A percentile compares a stretch with the other conserved stretches of the same genome.
Evolutionary conservation across 202 grass and related monocot genomes (phyloP).

Genomic region (Miscanthus sacchariflorus): DNA sequence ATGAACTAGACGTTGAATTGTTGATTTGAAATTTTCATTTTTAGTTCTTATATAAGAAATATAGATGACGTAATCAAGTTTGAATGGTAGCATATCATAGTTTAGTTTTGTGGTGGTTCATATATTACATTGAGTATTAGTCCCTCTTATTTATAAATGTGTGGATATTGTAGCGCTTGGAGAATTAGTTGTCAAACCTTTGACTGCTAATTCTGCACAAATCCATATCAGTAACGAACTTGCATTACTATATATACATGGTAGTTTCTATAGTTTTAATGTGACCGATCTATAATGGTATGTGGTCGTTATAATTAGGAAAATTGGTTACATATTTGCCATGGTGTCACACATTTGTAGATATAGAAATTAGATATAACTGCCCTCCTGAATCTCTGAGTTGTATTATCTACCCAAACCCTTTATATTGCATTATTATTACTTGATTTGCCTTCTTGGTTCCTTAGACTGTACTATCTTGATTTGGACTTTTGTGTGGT

Average conservation of each 20-base stretch:
- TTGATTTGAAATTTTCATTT: neutral
- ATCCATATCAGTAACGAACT: neutral
- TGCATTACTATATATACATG: neutral
- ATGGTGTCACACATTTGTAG: neutral
- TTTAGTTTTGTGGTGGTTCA: slow-evolving; percentile 10
- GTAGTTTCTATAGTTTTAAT: neutral
- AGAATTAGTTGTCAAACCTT: slow-evolving; percentile 5
- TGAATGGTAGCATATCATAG: slow-evolving; percentile 12
- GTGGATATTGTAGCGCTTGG: neutral
- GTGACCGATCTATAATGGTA: neutral
- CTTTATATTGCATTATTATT: neutral
- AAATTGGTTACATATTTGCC: neutral
- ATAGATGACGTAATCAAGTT: neutral
- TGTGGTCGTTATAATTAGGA: neutral
- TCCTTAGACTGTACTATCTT: slow-evolving; percentile 19
- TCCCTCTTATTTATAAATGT: neutral
- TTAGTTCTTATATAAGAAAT: slow-evolving; percentile 5
- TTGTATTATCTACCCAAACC: neutral
- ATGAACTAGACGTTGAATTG: neutral
- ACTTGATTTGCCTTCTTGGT: neutral
- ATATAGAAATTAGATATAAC: neutral
- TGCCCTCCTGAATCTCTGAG: neutral
- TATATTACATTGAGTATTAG: neutral
- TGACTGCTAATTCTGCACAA: neutral
- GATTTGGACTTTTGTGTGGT: neutral